These are phyloP conservation scores for Ogataea angusta DNA, from an alignment of 805 yeast genomes.

Conservation along the genomic window DNA sequence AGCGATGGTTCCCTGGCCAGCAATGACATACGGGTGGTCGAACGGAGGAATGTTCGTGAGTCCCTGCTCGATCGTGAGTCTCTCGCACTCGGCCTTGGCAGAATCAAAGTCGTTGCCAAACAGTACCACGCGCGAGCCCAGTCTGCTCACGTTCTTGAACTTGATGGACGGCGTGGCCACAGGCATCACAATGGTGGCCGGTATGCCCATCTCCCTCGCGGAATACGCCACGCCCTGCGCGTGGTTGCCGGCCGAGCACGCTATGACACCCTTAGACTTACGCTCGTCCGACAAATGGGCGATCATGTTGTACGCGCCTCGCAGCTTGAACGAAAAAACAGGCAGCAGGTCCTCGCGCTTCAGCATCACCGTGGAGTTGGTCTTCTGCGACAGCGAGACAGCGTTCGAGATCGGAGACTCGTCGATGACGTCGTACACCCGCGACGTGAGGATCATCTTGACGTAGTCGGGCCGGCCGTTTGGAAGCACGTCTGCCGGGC, in stretches of 20 bases:
- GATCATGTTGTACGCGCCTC: conserved; percentile 98
- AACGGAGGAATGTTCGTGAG: conserved; percentile 95
- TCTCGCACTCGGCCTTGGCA: conserved; percentile 87
- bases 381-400: conserved; percentile 64
- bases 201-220: conserved; percentile 78
- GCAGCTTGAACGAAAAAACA: conserved; percentile 90
- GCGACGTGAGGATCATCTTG: conserved; percentile 81
- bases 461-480: conserved; percentile 89
- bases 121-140: conserved; percentile 92
- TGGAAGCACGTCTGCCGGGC: conserved; percentile 47
- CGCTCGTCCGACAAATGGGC: conserved; percentile 73
- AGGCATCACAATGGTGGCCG: conserved; percentile 98
- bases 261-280: conserved; percentile 83
- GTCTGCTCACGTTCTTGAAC: conserved; percentile 82
- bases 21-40: conserved; percentile 96
- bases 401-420: conserved; percentile 86
- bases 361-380: conserved; percentile 71
- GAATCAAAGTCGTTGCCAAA: conserved; percentile 93
- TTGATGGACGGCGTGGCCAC: conserved; percentile 94
- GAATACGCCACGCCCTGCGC: conserved; percentile 98
- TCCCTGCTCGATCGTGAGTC: conserved; percentile 66
- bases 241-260: conserved; percentile 98
- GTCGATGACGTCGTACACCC: conserved; percentile 91
- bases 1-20: conserved; percentile 98
- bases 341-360: conserved; percentile 94